These are phyloP conservation scores for Geum urbanum DNA, from an alignment of 306 rosid species.

Conservation along the genomic window DNA sequence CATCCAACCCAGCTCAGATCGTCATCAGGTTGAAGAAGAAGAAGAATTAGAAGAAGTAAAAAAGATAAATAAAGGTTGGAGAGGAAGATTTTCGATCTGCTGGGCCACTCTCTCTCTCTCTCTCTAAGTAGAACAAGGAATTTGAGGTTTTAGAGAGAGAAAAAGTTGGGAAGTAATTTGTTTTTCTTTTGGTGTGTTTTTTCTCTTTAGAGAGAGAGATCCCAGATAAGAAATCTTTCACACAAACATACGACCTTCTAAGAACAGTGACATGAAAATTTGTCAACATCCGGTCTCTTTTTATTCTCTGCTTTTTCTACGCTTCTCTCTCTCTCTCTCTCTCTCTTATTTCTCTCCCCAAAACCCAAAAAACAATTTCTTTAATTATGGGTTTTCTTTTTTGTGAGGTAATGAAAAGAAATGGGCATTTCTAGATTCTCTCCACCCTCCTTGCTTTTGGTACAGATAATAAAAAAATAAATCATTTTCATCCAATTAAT, in stretches of 20 bases:
- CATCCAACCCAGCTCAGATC: constrained; percentile 71
- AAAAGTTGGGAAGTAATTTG: constrained; percentile 23
- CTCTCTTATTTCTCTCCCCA: constrained; percentile 20
- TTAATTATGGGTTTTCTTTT: constrained; percentile 29
- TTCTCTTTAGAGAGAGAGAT: constrained; percentile 60
- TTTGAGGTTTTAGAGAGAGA: constrained; percentile 32
- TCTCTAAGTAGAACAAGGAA: constrained; percentile 18
- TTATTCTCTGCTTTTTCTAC: constrained; percentile 92
- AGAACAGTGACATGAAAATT: constrained; percentile 98
- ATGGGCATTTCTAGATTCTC: constrained; percentile 80
- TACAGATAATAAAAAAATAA: constrained; percentile 28
- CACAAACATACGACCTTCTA: constrained; percentile 95
- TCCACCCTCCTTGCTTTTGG: constrained; percentile 50
- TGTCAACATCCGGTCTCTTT: constrained; percentile 99
- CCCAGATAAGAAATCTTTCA: constrained; percentile 96
- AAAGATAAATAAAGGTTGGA: not conserved
- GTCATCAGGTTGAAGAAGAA: constrained; percentile 57
- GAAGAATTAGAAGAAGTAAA: constrained; percentile 23
- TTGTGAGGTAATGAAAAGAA: constrained; percentile 35
- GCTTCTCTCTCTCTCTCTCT: constrained; percentile 52
- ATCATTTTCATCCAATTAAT: constrained; percentile 2
- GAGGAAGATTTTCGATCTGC: constrained; percentile 84
- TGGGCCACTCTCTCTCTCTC: constrained; percentile 67
- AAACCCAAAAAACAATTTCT: constrained; percentile 22
- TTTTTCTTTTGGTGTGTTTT: constrained; percentile 1